Evolutionary conservation across 352 stramenopile genomes (phyloP), one percentile per base, ranked within the genome.

Genomic region (Globisporangium mamillatum): DNA sequence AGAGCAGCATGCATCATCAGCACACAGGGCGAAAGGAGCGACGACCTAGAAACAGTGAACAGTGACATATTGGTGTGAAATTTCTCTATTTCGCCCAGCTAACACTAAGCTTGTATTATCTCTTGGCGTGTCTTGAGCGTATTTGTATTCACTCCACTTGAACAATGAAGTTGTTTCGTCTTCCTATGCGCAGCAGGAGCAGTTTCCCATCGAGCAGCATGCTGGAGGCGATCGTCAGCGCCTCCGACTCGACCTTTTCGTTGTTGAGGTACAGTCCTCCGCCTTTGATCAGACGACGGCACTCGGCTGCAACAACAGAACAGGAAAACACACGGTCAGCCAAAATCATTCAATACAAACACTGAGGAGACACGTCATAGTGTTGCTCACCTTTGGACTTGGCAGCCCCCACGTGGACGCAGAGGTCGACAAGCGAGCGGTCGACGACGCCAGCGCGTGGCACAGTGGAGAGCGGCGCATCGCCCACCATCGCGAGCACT

Each of bases 221-320:
- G n/a, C 79, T 70, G 25, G 70, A 27, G n/a, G 79, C 68, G 6
- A 78, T 46, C 1, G 79, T 61, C 24, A 83, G 32, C 32, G 69
- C 8, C 16, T 92, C 86, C 4, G 78, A 79, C 63, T 83, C 74
- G 32, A 97, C 74, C 50, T 89, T 88, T 55, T 91, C 78, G 57
- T 98, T 97, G 69, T 97, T 97, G 36, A 99, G 69, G 77, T 97
- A 98, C 61, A 98, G 82, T 60, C 97, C 97, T 41, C 97, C 97
- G 60, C 94, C 95, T 65, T 98, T 95, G 74, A 99, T 99, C 57
- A 99, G 75, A 68, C 97, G 86, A 63, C 95, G 84, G 46, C 92
- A 97, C 73, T 99, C 97, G 64, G 96, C 97, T 91, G 64, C 25
- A 61, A 70, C 3, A 60, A 20, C 34, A 63, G 24, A 48, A 46